Conservation (phyloP, 768 basidiomycete genomes). For the Hydnomerulius pinastri region DNA sequence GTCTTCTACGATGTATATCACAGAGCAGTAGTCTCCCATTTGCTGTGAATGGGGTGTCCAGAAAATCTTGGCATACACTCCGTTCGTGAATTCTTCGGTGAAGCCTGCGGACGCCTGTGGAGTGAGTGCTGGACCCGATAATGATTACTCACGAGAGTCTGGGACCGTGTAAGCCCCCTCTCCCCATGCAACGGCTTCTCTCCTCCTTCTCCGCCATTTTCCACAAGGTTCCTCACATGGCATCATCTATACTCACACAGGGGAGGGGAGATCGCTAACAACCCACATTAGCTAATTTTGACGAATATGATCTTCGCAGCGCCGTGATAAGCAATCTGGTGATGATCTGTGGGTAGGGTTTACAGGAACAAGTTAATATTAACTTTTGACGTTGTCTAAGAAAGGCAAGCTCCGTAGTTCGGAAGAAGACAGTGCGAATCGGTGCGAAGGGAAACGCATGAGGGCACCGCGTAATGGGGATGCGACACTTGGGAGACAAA, state of each 20-base stretch:
- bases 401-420: not conserved
- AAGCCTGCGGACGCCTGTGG: not conserved
- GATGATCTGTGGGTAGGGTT: too few species aligned
- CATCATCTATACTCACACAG: not conserved
- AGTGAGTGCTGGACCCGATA: not conserved
- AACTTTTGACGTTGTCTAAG: slow-evolving; percentile 11
- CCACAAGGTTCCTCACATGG: not conserved
- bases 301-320: not conserved
- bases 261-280: not conserved
- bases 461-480: too few species aligned
- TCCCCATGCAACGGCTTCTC: not conserved
- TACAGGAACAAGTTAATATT: slow-evolving; percentile 5
- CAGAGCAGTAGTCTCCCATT: not conserved
- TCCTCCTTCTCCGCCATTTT: not conserved
- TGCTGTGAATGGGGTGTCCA: not conserved
- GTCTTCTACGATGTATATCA: not conserved
- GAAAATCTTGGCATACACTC: not conserved
- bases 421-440: too few species aligned
- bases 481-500: too few species aligned
- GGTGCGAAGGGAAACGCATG: too few species aligned
- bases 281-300: not conserved
- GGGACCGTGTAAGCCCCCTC: not conserved
- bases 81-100: not conserved
- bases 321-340: slow-evolving; percentile 3
- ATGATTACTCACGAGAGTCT: too few species aligned